These are phyloP conservation scores for Turritis glabra DNA, from an alignment of 345 rosid genomes.

Conservation along the genomic window DNA sequence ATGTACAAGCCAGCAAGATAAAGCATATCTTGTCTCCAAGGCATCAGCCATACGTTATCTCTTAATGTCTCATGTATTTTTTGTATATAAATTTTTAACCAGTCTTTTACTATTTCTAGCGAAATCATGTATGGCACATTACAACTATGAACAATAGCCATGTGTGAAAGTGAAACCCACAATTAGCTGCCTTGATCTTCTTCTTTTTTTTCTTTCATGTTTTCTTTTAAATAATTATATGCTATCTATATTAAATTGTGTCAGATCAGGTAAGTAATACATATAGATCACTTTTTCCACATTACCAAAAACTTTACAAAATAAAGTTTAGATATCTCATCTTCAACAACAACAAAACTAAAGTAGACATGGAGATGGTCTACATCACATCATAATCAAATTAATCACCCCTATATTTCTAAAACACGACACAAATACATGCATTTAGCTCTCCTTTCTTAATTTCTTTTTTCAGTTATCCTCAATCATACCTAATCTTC, in stretches of 20 bases:
- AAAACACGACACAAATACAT: slow-evolving; percentile 33
- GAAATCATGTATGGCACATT: slow-evolving; percentile 12
- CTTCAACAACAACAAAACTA: slow-evolving; percentile 30
- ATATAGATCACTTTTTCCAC: slow-evolving; percentile 7
- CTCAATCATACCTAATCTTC: slow-evolving; percentile 43
- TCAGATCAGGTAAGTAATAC: neutral
- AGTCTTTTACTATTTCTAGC: neutral
- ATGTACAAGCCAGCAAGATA: slow-evolving; percentile 28
- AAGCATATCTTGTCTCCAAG: slow-evolving; percentile 32
- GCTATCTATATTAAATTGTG: neutral
- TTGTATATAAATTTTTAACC: neutral
- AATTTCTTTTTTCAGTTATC: neutral
- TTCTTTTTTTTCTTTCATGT: neutral
- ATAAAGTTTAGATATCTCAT: slow-evolving; percentile 21
- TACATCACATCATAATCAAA: slow-evolving; percentile 42
- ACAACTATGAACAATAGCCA: neutral
- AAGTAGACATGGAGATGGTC: slow-evolving; percentile 34
- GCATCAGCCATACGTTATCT: neutral
- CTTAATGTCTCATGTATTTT: neutral
- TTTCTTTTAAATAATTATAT: too few species aligned
- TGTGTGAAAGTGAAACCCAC: slow-evolving; percentile 7
- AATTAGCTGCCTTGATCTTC: neutral
- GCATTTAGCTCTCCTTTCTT: slow-evolving; percentile 45
- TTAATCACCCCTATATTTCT: slow-evolving; percentile 46
- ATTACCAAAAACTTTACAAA: slow-evolving; percentile 1